A percentile compares a stretch with the other conserved stretches of the same genome.
Conservation (phyloP, 2,329 filamentous ascomycete genomes). For the Cladophialophora bantiana region DNA sequence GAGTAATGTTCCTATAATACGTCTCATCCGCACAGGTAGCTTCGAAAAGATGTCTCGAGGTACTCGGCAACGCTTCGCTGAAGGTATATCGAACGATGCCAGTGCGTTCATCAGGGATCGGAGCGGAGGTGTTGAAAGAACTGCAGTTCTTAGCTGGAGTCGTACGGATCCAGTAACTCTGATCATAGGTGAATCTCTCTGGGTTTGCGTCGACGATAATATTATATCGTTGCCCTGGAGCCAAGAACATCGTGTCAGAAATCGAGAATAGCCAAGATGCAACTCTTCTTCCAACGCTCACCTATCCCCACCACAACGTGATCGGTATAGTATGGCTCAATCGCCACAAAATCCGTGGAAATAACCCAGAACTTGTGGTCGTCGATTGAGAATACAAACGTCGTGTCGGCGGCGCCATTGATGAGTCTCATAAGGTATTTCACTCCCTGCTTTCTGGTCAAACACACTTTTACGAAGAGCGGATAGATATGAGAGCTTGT, state of each 20-base stretch:
- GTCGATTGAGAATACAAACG: constrained; percentile 21
- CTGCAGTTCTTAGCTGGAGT: constrained; percentile 9
- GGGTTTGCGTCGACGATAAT: constrained; percentile 20
- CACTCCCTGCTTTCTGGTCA: constrained; percentile 2
- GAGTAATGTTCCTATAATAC: constrained; percentile 14
- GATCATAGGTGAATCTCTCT: neutral
- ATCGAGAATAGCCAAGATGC: no score
- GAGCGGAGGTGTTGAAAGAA: neutral
- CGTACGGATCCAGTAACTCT: constrained; percentile 17
- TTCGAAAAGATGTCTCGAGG: neutral
- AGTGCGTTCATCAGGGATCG: neutral
- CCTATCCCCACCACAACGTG: constrained; percentile 20
- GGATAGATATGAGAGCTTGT: neutral
- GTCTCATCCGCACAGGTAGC: constrained; percentile 45
- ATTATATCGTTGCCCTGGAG: constrained; percentile 17
- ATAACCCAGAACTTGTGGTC: constrained; percentile 19
- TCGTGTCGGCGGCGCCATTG: constrained; percentile 12
- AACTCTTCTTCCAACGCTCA: neutral
- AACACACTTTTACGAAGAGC: neutral
- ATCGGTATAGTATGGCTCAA: constrained; percentile 19
- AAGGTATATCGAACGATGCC: constrained; percentile 8
- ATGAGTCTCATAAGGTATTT: constrained; percentile 19
- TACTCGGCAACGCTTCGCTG: constrained; percentile 4
- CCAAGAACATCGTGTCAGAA: neutral
- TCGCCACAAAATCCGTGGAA: constrained; percentile 15